Evolutionary conservation across 2,329 filamentous ascomycete species (phyloP), one percentile per base, ranked within the genome.

Genomic region (Trematosphaeria pertusa): DNA sequence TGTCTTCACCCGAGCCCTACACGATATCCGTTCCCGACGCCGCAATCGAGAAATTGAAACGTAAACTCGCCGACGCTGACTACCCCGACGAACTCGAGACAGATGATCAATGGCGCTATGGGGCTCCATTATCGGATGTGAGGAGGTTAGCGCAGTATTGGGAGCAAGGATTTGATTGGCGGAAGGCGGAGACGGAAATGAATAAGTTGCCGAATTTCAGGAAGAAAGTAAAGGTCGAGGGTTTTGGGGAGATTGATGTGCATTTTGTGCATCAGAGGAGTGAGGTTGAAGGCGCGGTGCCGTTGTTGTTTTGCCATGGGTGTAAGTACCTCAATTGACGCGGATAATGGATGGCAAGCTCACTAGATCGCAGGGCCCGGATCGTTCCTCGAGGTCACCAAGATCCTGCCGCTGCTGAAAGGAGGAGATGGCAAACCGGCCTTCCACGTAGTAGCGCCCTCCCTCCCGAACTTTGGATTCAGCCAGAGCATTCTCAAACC

Each of bases 281-380:
- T 56, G 61, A 69, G 1, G 73, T 73, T 2, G 56, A 76, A 1
- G 74, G 75, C 15, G 83, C 84, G 1, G 81, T 89, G 32, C 86
- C 87, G 0, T 62, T 89, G 21, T 65, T 89, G 1, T 88, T 89
- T 63, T 75, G 78, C n/a, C 86, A 89, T 62, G 85, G 86, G 11
- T 88, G 78, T 77, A 68, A 18, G 67, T 52, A 33, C 33, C 18
- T 19, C 19, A 30, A 40, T 38, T 22, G 58, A 43, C 28, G n/a
- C n/a, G n/a, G n/a, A n/a, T n/a, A n/a, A n/a, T n/a, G n/a, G n/a
- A n/a, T n/a, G n/a, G n/a, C n/a, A n/a, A n/a, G n/a, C n/a, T n/a
- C n/a, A n/a, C n/a, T n/a, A n/a, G n/a, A n/a, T n/a, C 12, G 9
- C 37, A 76, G 60, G 84, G 82, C 87, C 87, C 0, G 87, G 87